Conservation (phyloP, 371 early-diverging fungal species). For the Apophysomyces variabilis region DNA sequence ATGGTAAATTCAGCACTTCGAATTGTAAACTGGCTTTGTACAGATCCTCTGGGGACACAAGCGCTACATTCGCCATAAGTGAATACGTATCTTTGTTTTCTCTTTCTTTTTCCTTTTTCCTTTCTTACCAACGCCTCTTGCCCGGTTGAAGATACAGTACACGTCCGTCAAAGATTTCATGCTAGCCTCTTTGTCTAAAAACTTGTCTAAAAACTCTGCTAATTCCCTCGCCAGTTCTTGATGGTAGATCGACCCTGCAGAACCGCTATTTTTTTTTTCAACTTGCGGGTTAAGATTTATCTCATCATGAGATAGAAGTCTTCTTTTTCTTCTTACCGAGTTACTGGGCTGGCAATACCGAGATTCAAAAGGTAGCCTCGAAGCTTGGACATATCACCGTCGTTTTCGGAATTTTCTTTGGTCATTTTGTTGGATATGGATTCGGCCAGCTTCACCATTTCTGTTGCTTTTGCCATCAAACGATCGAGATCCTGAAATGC, state of each 20-base stretch:
- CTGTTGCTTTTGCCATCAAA: constrained; percentile 83
- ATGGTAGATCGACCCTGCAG: constrained; percentile 85
- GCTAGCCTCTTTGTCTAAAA: constrained; percentile 65
- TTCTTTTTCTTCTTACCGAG: constrained; percentile 55
- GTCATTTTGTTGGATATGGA: constrained; percentile 71
- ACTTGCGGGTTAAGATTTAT: background rate
- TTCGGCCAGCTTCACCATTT: constrained; percentile 86
- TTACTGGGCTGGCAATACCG: constrained; percentile 89
- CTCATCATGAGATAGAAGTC: background rate
- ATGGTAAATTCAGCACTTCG: constrained; percentile 67
- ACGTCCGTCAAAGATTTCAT: constrained; percentile 87
- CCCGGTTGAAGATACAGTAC: constrained; percentile 92
- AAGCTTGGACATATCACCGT: constrained; percentile 60
- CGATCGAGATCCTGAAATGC: constrained; percentile 89
- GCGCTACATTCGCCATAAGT: constrained; percentile 42
- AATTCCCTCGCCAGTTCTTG: constrained; percentile 86
- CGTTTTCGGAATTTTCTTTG: constrained; percentile 49
- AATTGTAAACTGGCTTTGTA: constrained; percentile 75
- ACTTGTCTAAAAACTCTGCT: constrained; percentile 74
- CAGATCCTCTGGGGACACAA: constrained; percentile 89
- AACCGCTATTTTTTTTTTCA: constrained; percentile 50
- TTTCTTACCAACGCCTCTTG: constrained; percentile 80
- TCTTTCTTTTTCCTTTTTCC: background rate
- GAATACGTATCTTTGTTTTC: background rate
- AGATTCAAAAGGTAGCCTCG: constrained; percentile 78